A percentile compares a stretch with the other conserved stretches of the same genome.
Evolutionary conservation across 208 protist genomes (phyloP).

Genomic region (Angomonas deanei): DNA sequence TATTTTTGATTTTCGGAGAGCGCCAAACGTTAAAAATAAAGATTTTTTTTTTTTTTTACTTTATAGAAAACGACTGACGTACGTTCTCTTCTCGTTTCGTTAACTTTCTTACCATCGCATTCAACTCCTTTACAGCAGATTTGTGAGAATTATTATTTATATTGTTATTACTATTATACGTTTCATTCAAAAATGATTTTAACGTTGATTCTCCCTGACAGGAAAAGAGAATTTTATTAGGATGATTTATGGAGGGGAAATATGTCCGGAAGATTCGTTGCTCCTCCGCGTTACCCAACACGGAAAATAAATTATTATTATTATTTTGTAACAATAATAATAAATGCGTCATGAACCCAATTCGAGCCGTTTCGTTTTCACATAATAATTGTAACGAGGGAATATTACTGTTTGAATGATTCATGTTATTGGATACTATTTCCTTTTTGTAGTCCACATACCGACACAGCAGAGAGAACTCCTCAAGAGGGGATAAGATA

Average conservation of each 20-base stretch:
- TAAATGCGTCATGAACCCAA: background rate
- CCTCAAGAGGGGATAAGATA: background rate
- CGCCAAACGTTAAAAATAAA: too few species aligned
- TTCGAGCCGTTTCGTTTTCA: background rate
- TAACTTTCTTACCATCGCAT: conserved; percentile 20
- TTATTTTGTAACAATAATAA: background rate
- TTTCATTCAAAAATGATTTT: background rate
- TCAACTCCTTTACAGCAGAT: background rate
- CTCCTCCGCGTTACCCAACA: background rate
- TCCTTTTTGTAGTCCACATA: background rate
- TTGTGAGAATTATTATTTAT: background rate
- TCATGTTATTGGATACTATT: background rate
- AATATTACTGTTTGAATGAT: background rate
- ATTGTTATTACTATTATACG: background rate
- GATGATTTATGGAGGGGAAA: too few species aligned
- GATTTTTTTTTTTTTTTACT: conserved; percentile 10
- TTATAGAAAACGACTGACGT: conserved; percentile 49
- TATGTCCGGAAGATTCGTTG: too few species aligned
- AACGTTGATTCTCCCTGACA: too few species aligned
- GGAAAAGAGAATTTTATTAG: too few species aligned
- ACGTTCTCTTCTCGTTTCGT: conserved; percentile 70
- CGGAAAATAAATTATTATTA: background rate
- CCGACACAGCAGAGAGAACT: background rate
- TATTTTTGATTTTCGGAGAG: too few species aligned
- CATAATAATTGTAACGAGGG: background rate